These are phyloP conservation scores for Aristolochia contorta DNA, from an alignment of 164 flowering plant species.

Conservation along the genomic window DNA sequence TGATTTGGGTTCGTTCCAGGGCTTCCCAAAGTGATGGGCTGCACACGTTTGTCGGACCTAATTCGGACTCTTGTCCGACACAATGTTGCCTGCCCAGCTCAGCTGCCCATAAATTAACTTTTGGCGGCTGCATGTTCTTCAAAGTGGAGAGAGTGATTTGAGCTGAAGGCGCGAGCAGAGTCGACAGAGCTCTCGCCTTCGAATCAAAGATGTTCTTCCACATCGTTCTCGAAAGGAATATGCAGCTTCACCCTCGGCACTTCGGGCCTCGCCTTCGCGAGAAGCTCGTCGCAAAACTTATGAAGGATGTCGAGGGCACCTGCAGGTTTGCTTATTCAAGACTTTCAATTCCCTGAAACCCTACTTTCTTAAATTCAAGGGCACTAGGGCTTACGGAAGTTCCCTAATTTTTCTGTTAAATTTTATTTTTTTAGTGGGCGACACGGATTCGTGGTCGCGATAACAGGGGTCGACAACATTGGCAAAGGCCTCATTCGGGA, in stretches of 20 bases:
- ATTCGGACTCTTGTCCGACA: too few relatives aligned
- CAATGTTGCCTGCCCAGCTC: too few relatives aligned
- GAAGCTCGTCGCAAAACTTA: constrained; percentile 72
- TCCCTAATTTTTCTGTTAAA: too few relatives aligned
- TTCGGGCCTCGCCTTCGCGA: constrained; percentile 86
- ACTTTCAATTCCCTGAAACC: background rate
- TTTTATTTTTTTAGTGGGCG: constrained; percentile 45
- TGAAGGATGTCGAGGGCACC: constrained; percentile 97
- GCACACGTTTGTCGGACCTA: too few relatives aligned
- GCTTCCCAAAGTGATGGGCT: too few relatives aligned
- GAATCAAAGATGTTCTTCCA: constrained; percentile 71
- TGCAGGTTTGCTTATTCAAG: constrained; percentile 54
- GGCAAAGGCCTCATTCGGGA: constrained; percentile 92
- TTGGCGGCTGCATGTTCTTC: too few relatives aligned
- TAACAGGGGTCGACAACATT: constrained; percentile 72
- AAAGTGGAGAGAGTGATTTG: too few relatives aligned
- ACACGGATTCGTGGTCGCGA: constrained; percentile 94
- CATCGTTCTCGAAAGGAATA: constrained; percentile 79
- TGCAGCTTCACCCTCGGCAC: constrained; percentile 93
- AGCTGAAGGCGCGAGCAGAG: too few relatives aligned
- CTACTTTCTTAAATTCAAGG: background rate
- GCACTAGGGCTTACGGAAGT: too few relatives aligned
- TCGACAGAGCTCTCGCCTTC: too few relatives aligned
- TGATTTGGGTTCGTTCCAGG: too few relatives aligned
- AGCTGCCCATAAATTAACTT: too few relatives aligned